Percentiles rank a stretch among this genome's conserved stretches.
These are phyloP conservation scores for Candida sanyaensis DNA, from an alignment of 1,139 yeast genomes.

Conservation along the genomic window DNA sequence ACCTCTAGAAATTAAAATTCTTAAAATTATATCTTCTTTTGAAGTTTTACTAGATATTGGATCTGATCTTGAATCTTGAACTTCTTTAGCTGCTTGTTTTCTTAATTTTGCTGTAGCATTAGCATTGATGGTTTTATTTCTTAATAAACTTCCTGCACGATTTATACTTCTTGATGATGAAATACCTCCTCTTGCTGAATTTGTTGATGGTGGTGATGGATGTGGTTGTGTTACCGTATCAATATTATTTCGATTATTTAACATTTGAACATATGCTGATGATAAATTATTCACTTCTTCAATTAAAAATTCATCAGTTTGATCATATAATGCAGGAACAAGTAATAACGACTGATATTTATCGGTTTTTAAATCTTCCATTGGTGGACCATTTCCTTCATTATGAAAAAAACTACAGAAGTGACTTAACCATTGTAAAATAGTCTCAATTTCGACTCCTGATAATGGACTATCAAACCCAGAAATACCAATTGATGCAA, in stretches of 20 bases:
- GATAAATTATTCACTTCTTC: constrained; percentile 62
- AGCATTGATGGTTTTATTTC: constrained; percentile 70
- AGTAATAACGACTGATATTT: constrained; percentile 65
- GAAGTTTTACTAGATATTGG: constrained; percentile 57
- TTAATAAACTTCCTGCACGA: constrained; percentile 54
- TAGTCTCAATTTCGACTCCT: constrained; percentile 63
- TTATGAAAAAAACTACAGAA: constrained; percentile 78
- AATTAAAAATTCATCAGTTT: constrained; percentile 49
- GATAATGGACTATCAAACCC: constrained; percentile 53
- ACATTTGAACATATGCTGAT: constrained; percentile 51
- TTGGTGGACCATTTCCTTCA: constrained; percentile 80
- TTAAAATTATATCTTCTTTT: constrained; percentile 67
- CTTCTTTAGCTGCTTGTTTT: constrained; percentile 52
- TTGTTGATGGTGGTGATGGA: neutral
- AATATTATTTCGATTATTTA: constrained; percentile 46
- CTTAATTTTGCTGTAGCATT: constrained; percentile 69
- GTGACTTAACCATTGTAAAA: constrained; percentile 71
- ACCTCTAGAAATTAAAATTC: constrained; percentile 53
- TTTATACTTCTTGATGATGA: constrained; percentile 3
- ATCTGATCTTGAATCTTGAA: constrained; percentile 53
- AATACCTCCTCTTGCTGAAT: constrained; percentile 1
- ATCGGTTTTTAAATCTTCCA: constrained; percentile 62
- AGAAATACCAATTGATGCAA: constrained; percentile 29
- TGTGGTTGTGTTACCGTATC: constrained; percentile 12
- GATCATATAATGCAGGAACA: constrained; percentile 69